Evolutionary conservation across 805 yeast genomes (phyloP).

Genomic region (Yarrowia sp.): DNA sequence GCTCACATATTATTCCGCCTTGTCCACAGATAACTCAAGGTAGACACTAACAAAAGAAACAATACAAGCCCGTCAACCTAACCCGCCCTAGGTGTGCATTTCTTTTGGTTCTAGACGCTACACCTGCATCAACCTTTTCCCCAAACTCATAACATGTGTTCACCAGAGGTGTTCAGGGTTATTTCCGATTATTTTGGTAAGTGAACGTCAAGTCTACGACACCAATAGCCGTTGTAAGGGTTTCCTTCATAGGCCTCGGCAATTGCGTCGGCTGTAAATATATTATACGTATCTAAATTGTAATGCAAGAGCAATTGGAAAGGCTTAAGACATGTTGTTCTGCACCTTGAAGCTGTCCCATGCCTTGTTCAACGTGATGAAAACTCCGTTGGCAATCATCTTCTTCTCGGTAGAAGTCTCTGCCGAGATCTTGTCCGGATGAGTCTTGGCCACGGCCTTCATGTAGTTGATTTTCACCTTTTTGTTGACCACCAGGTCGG

Average conservation of each 20-base stretch:
- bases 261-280: not conserved
- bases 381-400: constrained; percentile 86
- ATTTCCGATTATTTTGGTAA: not conserved
- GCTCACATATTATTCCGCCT: no score
- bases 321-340: constrained; percentile 54
- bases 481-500: constrained; percentile 85
- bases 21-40: no score
- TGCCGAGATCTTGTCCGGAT: constrained; percentile 81
- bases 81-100: not conserved
- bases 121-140: constrained; percentile 2
- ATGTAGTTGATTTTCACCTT: constrained; percentile 84
- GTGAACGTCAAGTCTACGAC: constrained; percentile 1
- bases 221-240: no score
- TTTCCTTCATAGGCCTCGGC: not conserved
- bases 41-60: not conserved
- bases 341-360: constrained; percentile 83
- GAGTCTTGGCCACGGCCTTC: constrained; percentile 79
- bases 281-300: not conserved
- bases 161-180: not conserved
- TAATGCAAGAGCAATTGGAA: not conserved
- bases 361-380: constrained; percentile 80
- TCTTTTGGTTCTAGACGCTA: not conserved
- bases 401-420: constrained; percentile 69
- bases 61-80: not conserved
- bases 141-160: not conserved